phyloP scores from a whole-genome alignment of 306 rosid species.

The Mucuna pruriens region DNA sequence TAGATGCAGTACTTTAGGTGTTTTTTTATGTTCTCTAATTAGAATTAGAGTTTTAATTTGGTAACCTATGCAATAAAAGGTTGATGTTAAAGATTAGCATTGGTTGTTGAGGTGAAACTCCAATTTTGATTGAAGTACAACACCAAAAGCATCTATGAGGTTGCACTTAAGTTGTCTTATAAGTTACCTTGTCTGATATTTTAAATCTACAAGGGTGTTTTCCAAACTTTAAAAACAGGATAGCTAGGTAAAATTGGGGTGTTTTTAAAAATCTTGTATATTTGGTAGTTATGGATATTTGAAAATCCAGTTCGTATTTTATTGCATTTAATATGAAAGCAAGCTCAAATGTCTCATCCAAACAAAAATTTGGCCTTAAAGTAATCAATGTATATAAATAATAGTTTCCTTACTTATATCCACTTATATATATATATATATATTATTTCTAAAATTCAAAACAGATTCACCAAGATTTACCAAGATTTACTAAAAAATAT shows the following conservation, averaged over 20 bases:
- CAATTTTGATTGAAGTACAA: background rate
- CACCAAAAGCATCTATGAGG: background rate
- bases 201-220: background rate
- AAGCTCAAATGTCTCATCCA: conserved; percentile 8
- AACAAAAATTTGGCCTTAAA: background rate
- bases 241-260: background rate
- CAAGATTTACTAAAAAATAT: background rate
- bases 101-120: background rate
- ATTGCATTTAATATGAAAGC: background rate
- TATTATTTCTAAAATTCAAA: conserved; percentile 7
- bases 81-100: background rate
- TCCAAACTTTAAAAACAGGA: conserved; percentile 1
- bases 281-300: background rate
- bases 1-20: background rate
- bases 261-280: background rate
- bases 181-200: background rate
- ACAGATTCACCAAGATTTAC: background rate
- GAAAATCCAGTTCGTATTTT: conserved; percentile 13
- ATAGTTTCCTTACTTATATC: background rate
- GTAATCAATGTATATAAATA: background rate
- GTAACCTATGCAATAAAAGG: background rate
- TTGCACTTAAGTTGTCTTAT: background rate
- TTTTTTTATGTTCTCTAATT: background rate
- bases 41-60: background rate
- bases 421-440: background rate